Evolutionary conservation across 2,329 filamentous ascomycete genomes (phyloP).

Genomic region (Alternaria incomplexa): DNA sequence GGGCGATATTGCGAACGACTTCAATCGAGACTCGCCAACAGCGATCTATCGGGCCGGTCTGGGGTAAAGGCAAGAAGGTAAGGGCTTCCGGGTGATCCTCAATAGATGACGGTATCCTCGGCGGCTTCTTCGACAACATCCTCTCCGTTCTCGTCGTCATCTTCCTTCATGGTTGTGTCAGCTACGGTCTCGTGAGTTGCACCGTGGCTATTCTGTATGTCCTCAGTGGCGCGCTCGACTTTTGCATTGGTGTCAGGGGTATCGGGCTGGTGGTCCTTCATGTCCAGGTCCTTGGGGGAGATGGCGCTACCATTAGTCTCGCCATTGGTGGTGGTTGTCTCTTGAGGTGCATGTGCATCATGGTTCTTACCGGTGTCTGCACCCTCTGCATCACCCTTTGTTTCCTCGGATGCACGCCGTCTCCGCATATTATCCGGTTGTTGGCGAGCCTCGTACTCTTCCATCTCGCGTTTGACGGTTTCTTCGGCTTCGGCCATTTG

Average conservation of each 20-base stretch:
- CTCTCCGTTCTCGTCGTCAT: constrained; percentile 73
- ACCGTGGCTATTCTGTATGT: constrained; percentile 24
- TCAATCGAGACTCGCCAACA: not conserved
- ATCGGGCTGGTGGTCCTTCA: constrained; percentile 32
- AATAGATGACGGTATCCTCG: constrained; percentile 93
- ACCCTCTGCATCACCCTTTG: constrained; percentile 22
- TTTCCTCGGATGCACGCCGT: constrained; percentile 18
- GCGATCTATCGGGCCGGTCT: not conserved
- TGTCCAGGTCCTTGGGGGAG: constrained; percentile 30
- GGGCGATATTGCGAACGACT: not conserved
- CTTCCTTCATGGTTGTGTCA: constrained; percentile 51
- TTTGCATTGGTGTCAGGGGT: constrained; percentile 23
- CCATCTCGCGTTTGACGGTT: constrained; percentile 68
- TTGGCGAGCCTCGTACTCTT: constrained; percentile 62
- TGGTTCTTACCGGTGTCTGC: constrained; percentile 32
- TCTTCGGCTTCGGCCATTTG: constrained; percentile 72
- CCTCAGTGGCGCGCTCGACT: constrained; percentile 16
- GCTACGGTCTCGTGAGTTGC: constrained; percentile 35
- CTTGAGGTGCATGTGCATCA: constrained; percentile 27
- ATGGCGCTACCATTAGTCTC: constrained; percentile 31
- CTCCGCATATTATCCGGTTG: constrained; percentile 36
- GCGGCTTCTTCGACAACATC: constrained; percentile 78
- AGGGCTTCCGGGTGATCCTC: constrained; percentile 35
- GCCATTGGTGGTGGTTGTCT: constrained; percentile 28
- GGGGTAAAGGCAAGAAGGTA: not conserved